These are phyloP conservation scores for Bjerkandera adusta DNA, from an alignment of 1,284 basidiomycete species.

Conservation along the genomic window DNA sequence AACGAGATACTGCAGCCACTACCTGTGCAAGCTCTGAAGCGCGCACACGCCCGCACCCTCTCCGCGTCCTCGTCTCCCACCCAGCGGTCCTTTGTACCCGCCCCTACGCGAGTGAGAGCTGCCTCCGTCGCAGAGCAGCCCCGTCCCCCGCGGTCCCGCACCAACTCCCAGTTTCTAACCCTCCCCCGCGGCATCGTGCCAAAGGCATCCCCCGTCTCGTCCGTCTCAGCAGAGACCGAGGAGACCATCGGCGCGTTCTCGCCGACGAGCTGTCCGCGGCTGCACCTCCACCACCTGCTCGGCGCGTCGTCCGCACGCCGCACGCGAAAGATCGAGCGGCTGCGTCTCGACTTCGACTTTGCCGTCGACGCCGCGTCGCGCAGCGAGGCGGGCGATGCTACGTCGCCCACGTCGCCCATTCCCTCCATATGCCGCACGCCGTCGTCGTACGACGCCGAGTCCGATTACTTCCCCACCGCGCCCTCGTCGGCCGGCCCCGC, in stretches of 20 bases:
- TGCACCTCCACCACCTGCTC: slow-evolving; percentile 24
- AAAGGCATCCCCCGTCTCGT: slow-evolving; percentile 7
- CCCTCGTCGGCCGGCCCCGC: slow-evolving; percentile 25
- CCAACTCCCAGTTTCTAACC: slow-evolving; percentile 6
- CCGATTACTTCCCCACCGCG: slow-evolving; percentile 30
- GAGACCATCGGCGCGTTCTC: slow-evolving; percentile 29
- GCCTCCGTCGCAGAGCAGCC: slow-evolving; percentile 7
- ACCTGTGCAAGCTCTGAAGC: slow-evolving; percentile 3
- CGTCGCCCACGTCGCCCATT: slow-evolving; percentile 22
- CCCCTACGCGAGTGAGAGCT: slow-evolving; percentile 4
- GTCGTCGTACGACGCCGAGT: slow-evolving; percentile 26
- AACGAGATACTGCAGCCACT: slow-evolving; percentile 3
- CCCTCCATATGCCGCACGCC: slow-evolving; percentile 33
- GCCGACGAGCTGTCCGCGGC: slow-evolving; percentile 27
- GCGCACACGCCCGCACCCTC: slow-evolving; percentile 6
- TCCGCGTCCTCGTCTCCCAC: slow-evolving; percentile 1
- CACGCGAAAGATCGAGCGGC: background rate
- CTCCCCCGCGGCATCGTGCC: slow-evolving; percentile 8
- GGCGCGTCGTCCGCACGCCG: slow-evolving; percentile 1
- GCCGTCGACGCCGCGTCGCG: slow-evolving; percentile 4
- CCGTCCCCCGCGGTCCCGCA: background rate
- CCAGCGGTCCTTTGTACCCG: background rate
- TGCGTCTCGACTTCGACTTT: slow-evolving; percentile 7
- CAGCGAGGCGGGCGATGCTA: background rate
- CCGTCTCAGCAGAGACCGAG: slow-evolving; percentile 13